Evolutionary conservation across 305 asterid species (phyloP).

Genomic region (Fraxinus greggii): DNA sequence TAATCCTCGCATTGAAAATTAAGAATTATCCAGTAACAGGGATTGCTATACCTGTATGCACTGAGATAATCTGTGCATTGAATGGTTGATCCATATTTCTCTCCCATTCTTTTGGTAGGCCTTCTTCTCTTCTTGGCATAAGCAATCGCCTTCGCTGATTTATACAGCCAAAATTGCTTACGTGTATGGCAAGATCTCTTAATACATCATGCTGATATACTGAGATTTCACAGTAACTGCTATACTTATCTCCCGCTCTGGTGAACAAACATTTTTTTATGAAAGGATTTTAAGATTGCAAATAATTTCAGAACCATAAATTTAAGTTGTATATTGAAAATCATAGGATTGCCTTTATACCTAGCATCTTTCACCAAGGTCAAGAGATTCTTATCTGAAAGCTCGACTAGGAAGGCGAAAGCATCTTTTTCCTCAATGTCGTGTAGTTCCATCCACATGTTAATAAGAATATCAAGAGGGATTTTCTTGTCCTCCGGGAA

Average conservation of each 20-base stretch:
- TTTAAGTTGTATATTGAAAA: background rate
- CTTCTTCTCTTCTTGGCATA: slow-evolving; percentile 76
- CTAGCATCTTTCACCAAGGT: slow-evolving; percentile 78
- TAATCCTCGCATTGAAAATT: background rate
- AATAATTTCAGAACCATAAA: slow-evolving; percentile 1
- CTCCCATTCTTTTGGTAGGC: slow-evolving; percentile 87
- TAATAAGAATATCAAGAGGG: slow-evolving; percentile 80
- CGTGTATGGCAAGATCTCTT: slow-evolving; percentile 78
- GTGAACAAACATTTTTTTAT: slow-evolving; percentile 7
- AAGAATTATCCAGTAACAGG: background rate
- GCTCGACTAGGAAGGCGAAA: slow-evolving; percentile 74
- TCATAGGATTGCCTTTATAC: slow-evolving; percentile 29
- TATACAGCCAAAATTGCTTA: slow-evolving; percentile 49
- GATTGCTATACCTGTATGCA: slow-evolving; percentile 67
- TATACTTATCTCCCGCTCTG: slow-evolving; percentile 82
- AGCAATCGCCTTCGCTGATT: slow-evolving; percentile 60
- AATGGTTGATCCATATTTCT: slow-evolving; percentile 63
- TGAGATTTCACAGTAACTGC: slow-evolving; percentile 83
- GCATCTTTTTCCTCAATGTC: slow-evolving; percentile 83
- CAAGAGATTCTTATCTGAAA: slow-evolving; percentile 79
- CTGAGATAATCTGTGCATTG: slow-evolving; percentile 70
- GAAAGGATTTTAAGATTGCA: background rate
- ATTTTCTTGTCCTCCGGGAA: slow-evolving; percentile 87
- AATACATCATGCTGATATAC: slow-evolving; percentile 85
- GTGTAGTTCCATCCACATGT: slow-evolving; percentile 90